Evolutionary conservation across 805 yeast species (phyloP).

Genomic region (Jamesozyma jinghongensis): DNA sequence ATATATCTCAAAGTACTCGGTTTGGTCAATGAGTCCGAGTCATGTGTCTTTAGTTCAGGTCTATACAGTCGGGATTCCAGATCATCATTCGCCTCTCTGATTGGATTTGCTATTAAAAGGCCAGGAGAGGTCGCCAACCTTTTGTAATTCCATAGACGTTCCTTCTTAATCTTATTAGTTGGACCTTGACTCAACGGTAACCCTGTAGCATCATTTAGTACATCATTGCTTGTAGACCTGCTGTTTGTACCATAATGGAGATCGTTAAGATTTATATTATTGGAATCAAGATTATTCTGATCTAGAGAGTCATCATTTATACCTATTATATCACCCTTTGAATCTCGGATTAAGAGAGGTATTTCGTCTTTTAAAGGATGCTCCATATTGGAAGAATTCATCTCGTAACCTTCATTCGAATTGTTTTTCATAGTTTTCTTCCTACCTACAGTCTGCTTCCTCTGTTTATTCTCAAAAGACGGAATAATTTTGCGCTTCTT

Average conservation of each 20-base stretch:
- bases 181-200: conserved; percentile 66
- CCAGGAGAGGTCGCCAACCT: conserved; percentile 8
- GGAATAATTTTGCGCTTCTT: conserved; percentile 26
- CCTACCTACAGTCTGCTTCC: background rate
- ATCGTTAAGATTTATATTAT: background rate
- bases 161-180: conserved; percentile 46
- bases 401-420: background rate
- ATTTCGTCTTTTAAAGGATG: background rate
- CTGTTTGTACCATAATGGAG: background rate
- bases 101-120: background rate
- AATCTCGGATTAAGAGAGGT: conserved; percentile 2
- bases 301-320: conserved; percentile 1
- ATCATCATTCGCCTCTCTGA: background rate
- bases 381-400: background rate
- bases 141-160: conserved; percentile 43
- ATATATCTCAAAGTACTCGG: conserved; percentile 26
- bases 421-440: background rate
- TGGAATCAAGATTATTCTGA: background rate
- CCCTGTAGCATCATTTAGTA: conserved; percentile 59
- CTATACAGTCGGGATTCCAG: conserved; percentile 14
- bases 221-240: conserved; percentile 39
- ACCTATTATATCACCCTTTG: conserved; percentile 2
- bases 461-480: conserved; percentile 15
- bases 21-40: conserved; percentile 29
- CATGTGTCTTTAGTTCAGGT: conserved; percentile 26